These are phyloP conservation scores for Raphanus sativus DNA, from an alignment of 345 rosid genomes.

Conservation along the genomic window DNA sequence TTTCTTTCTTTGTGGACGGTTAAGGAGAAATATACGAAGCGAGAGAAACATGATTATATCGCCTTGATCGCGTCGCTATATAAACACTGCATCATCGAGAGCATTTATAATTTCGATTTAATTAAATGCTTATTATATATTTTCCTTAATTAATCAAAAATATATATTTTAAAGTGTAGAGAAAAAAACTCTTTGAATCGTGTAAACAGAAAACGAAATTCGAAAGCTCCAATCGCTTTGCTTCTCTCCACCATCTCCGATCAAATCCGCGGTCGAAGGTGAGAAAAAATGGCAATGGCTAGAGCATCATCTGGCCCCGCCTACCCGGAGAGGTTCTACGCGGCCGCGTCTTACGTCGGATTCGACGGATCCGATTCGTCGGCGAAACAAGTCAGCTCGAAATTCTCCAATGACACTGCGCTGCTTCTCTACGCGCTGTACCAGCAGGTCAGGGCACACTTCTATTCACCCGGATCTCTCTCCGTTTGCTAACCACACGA, in stretches of 20 bases:
- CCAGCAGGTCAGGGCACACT: slow-evolving; percentile 62
- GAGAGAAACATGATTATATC: not conserved
- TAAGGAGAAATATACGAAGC: not conserved
- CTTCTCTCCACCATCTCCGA: slow-evolving; percentile 32
- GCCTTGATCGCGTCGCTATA: slow-evolving; percentile 25
- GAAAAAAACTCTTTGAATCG: slow-evolving; percentile 15
- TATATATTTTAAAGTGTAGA: not conserved
- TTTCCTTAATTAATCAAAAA: not conserved
- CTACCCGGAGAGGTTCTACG: slow-evolving; percentile 93
- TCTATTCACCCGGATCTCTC: slow-evolving; percentile 16
- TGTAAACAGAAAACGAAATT: slow-evolving; percentile 19
- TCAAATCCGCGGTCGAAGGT: slow-evolving; percentile 29
- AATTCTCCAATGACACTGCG: slow-evolving; percentile 76
- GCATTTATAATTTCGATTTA: not conserved
- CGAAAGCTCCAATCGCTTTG: slow-evolving; percentile 19
- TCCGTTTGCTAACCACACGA: slow-evolving; percentile 13
- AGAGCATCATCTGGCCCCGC: slow-evolving; percentile 94
- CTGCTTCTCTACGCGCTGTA: slow-evolving; percentile 82
- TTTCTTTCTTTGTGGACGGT: not conserved
- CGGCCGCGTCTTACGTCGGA: slow-evolving; percentile 90
- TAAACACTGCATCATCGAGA: slow-evolving; percentile 21
- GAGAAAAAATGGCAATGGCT: slow-evolving; percentile 57
- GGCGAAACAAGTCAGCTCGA: slow-evolving; percentile 57
- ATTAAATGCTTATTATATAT: not conserved
- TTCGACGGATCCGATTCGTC: slow-evolving; percentile 79